A percentile compares a stretch with the other conserved stretches of the same genome.
These are phyloP conservation scores for Hypoxylon sp. DNA, from an alignment of 2,329 filamentous ascomycete species.

Conservation along the genomic window DNA sequence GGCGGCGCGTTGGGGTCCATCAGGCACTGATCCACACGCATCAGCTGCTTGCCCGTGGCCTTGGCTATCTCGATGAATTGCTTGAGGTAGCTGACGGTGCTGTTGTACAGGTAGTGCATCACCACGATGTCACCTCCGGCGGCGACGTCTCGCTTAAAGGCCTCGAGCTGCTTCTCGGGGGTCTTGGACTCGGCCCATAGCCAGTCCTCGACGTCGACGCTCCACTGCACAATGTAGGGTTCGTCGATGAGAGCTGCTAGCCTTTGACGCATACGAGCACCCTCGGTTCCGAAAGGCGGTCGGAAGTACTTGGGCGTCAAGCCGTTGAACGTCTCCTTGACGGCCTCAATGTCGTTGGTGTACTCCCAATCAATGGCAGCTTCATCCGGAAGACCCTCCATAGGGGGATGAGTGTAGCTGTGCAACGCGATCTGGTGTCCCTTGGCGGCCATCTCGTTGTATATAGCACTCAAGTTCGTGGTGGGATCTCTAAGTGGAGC, in stretches of 20 bases:
- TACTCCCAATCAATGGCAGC: slow-evolving; percentile 73
- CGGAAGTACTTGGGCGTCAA: slow-evolving; percentile 69
- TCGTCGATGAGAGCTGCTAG: slow-evolving; percentile 67
- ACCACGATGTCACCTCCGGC: slow-evolving; percentile 75
- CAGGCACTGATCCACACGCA: slow-evolving; percentile 77
- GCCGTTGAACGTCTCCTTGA: slow-evolving; percentile 56
- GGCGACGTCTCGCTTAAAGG: slow-evolving; percentile 73
- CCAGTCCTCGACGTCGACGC: slow-evolving; percentile 79
- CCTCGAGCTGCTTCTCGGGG: slow-evolving; percentile 75
- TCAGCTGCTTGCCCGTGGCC: slow-evolving; percentile 72
- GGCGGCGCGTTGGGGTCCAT: slow-evolving; percentile 70
- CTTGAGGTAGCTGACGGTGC: slow-evolving; percentile 72
- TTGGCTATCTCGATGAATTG: slow-evolving; percentile 76
- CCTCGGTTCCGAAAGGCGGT: slow-evolving; percentile 76
- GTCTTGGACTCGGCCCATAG: slow-evolving; percentile 72
- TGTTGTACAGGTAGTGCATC: slow-evolving; percentile 76
- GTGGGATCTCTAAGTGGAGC: slow-evolving; percentile 68
- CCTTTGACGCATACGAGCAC: slow-evolving; percentile 74
- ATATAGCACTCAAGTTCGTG: slow-evolving; percentile 73
- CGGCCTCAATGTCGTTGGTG: slow-evolving; percentile 66
- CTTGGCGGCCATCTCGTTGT: slow-evolving; percentile 70
- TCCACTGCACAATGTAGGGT: slow-evolving; percentile 75
- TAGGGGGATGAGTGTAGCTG: slow-evolving; percentile 77
- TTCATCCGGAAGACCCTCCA: slow-evolving; percentile 68
- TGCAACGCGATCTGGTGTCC: slow-evolving; percentile 79